These are phyloP conservation scores for Volvox carteri DNA, from an alignment of 163 green algal genomes.

Conservation along the genomic window DNA sequence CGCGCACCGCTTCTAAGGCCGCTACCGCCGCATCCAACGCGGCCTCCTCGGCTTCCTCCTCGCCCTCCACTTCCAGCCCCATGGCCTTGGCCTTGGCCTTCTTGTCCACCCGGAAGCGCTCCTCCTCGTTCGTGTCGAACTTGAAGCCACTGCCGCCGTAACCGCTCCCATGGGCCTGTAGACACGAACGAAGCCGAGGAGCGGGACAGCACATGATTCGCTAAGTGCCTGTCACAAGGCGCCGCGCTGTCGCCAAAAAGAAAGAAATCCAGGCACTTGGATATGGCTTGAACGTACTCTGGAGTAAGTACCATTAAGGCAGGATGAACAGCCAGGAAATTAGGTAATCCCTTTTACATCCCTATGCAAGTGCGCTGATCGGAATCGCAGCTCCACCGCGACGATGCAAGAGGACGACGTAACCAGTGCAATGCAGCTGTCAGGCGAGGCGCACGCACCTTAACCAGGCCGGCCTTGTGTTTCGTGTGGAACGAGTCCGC, in stretches of 20 bases:
- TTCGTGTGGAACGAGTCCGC: constrained; percentile 89
- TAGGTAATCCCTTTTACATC: no score
- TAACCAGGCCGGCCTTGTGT: constrained; percentile 82
- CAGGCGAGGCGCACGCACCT: constrained; percentile 64
- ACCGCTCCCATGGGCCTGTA: constrained; percentile 44
- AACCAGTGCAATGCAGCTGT: no score
- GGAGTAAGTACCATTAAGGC: no score
- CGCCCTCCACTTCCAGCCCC: constrained; percentile 62
- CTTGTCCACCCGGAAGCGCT: constrained; percentile 63
- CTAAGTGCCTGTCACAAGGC: no score
- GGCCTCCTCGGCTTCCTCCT: constrained; percentile 67
- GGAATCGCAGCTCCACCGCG: no score
- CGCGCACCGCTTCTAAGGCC: constrained; percentile 22
- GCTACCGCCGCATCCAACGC: constrained; percentile 45
- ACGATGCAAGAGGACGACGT: no score
- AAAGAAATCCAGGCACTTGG: no score
- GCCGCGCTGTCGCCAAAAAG: no score
- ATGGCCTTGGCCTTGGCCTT: constrained; percentile 76
- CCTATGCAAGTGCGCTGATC: no score
- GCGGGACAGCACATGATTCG: no score
- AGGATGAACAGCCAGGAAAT: no score
- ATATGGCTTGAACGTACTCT: no score
- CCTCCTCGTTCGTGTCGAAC: constrained; percentile 93
- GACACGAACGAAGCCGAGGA: background rate
- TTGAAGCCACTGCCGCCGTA: constrained; percentile 97